Conservation (phyloP, 495 filamentous ascomycete genomes). For the Penicillium tannophilum region DNA sequence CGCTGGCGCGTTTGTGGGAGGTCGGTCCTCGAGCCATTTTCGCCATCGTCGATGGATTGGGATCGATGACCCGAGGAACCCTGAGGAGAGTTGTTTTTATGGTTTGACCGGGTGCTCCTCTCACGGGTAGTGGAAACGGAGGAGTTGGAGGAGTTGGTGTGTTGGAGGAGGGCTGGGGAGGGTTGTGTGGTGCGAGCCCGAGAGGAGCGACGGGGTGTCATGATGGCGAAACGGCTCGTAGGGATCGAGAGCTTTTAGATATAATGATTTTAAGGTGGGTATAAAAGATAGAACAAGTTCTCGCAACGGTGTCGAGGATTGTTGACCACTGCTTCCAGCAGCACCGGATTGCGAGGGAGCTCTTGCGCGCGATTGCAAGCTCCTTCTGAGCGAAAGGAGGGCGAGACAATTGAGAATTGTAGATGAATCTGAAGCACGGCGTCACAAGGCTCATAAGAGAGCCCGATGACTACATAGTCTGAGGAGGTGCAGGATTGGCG, state of each 20-base stretch:
- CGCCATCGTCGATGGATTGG: constrained; percentile 75
- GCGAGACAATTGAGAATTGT: constrained; percentile 28
- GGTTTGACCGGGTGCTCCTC: constrained; percentile 67
- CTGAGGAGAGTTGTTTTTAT: constrained; percentile 71
- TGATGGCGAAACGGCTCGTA: constrained; percentile 28
- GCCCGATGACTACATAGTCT: constrained; percentile 52
- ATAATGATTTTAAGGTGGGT: constrained; percentile 16
- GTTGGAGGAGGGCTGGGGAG: constrained; percentile 63
- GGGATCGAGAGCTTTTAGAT: constrained; percentile 7
- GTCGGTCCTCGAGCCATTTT: constrained; percentile 57
- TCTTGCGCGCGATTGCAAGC: constrained; percentile 34
- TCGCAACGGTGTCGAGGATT: constrained; percentile 2
- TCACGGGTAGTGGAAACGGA: constrained; percentile 71
- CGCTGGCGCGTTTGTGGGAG: constrained; percentile 70
- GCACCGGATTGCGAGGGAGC: constrained; percentile 28
- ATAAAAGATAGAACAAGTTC: constrained; percentile 8
- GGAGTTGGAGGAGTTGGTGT: constrained; percentile 74
- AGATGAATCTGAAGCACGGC: constrained; percentile 33
- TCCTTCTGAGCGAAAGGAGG: constrained; percentile 21
- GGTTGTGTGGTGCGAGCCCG: constrained; percentile 84
- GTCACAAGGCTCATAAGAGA: constrained; percentile 41
- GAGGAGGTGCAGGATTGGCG: constrained; percentile 34
- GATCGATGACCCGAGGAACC: constrained; percentile 75
- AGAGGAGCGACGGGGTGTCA: constrained; percentile 87
- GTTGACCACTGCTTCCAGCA: constrained; percentile 19